phyloP scores from a whole-genome alignment of 2,329 filamentous ascomycete species.

The Annulohypoxylon truncatum region DNA sequence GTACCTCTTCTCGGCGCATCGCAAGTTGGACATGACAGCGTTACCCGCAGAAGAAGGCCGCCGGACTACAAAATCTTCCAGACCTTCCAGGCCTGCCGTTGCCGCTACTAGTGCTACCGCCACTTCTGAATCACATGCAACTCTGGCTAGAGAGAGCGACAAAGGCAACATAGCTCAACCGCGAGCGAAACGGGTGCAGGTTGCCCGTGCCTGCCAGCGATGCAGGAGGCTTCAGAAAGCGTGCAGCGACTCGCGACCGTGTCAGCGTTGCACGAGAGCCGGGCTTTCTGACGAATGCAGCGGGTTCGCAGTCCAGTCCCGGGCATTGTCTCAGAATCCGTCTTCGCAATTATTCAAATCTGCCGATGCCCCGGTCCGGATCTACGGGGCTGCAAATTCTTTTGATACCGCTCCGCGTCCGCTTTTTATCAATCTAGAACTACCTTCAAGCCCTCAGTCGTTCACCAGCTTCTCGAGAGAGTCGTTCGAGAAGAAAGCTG shows the following conservation, averaged over 20 bases:
- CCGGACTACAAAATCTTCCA: neutral
- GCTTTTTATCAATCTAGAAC: conserved; percentile 31
- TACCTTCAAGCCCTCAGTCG: conserved; percentile 41
- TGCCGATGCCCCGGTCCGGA: conserved; percentile 7
- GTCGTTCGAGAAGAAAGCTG: conserved; percentile 49
- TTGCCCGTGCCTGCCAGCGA: conserved; percentile 57
- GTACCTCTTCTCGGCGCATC: neutral
- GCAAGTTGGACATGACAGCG: conserved; percentile 16
- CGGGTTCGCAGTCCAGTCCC: conserved; percentile 10
- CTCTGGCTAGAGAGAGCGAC: conserved; percentile 3
- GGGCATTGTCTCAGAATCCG: conserved; percentile 5
- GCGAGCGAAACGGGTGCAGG: conserved; percentile 54
- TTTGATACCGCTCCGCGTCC: conserved; percentile 25
- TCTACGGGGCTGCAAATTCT: conserved; percentile 8
- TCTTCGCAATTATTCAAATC: conserved; percentile 9
- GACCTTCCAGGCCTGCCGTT: neutral
- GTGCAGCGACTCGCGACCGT: conserved; percentile 59
- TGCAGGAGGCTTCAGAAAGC: conserved; percentile 58
- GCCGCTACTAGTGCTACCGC: neutral
- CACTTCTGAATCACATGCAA: conserved; percentile 4
- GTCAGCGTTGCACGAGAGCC: conserved; percentile 56
- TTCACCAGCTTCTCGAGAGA: conserved; percentile 42
- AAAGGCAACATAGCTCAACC: conserved; percentile 9
- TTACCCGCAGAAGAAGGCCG: neutral
- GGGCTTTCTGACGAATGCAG: conserved; percentile 56